These are phyloP conservation scores for Malus hybrid DNA, from an alignment of 331 rosid genomes.

Conservation along the genomic window DNA sequence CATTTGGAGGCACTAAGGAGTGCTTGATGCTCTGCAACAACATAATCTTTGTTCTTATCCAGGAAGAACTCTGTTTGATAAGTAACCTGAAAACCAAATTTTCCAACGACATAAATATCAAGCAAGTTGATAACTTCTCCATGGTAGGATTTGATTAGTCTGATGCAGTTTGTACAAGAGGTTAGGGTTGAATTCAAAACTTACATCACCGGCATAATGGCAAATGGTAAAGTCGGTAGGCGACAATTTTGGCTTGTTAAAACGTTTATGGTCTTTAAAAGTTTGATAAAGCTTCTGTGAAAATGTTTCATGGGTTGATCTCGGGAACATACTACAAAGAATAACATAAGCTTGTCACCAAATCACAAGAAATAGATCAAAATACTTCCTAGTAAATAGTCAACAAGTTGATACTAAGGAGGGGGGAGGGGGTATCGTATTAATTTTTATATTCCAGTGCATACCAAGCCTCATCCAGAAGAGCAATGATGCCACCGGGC, in stretches of 20 bases:
- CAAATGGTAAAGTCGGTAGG: conserved; percentile 65
- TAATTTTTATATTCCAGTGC: conserved; percentile 18
- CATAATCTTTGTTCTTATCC: conserved; percentile 86
- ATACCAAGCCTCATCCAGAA: conserved; percentile 94
- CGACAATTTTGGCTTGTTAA: conserved; percentile 86
- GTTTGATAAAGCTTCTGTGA: conserved; percentile 89
- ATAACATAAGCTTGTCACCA: conserved; percentile 24
- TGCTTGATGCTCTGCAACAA: conserved; percentile 85
- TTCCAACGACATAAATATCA: neutral
- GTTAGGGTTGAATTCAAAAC: conserved; percentile 13
- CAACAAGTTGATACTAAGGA: neutral
- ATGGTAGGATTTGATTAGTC: neutral
- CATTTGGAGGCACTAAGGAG: conserved; percentile 69
- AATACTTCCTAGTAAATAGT: neutral
- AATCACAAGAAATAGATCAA: conserved; percentile 6
- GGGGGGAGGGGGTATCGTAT: neutral
- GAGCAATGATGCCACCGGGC: conserved; percentile 91
- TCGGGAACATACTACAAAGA: conserved; percentile 88
- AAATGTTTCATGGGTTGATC: conserved; percentile 82
- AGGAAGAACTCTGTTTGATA: conserved; percentile 84
- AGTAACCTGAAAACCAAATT: conserved; percentile 55
- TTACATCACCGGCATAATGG: conserved; percentile 88
- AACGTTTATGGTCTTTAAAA: conserved; percentile 71
- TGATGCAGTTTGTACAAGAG: neutral
- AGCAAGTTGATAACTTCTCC: neutral